Base-by-base conservation (phyloP, 1,284 basidiomycete species). In the Singerocomus rubriflavus region DNA sequence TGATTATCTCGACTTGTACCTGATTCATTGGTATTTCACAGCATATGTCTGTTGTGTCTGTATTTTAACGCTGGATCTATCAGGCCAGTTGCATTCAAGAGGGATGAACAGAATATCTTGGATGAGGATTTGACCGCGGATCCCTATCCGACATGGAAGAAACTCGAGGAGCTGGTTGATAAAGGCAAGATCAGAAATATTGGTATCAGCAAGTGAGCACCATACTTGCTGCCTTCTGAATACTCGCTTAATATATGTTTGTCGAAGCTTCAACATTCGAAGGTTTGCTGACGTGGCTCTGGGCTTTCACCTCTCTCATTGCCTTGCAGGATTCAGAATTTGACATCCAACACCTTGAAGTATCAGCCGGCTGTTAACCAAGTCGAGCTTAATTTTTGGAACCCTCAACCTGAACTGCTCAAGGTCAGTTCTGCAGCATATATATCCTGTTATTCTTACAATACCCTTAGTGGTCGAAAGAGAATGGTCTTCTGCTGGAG, bases 111-210 rank as follows among this genome's bases (percentile, higher is more conserved):
- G 53, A 67, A 71, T 44, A 62, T 73, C 59, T 57, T 85, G 40
- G 82, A 92, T 52, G 69, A 73, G 50, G 74, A 76, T 7, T 78
- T 92, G n/a, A 86, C 82, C 6, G 81, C 80, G 17, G 75, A 91
- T 64, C 83, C 87, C 4, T 83, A 85, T 62, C 85, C 85, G 21
- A 93, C 91, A 0, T 95, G 92, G 92, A 73, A 82, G 61, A 85
- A 88, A 61, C 82, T 94, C 62, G 91, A 94, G 66, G 83, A 85
- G 58, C 64, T 93, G 64, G 81, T 88, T 21, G 78, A 81, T 53
- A 86, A 82, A 58, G 89, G 88, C 31, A 91, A 93, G 69, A 76
- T 88, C 43, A 81, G 80, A 67, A 91, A 92, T 44, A 93, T 94
- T 56, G 92, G 92, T 35, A 75, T 93, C 46, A 85, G 84, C 83